Conservation (phyloP, 345 rosid species). For the Dipteronia dyeriana region DNA sequence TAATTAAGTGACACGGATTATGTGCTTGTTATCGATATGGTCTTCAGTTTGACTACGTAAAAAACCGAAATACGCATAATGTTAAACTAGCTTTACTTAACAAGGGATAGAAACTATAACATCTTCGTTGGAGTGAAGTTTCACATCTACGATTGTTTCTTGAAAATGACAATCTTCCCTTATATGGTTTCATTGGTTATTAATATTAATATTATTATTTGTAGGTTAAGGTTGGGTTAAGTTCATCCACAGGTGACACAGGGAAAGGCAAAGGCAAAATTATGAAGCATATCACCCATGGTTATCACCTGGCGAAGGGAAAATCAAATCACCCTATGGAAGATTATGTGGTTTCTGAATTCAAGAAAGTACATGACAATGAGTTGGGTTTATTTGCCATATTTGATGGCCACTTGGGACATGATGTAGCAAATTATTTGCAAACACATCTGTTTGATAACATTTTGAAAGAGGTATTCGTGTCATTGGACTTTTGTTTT, state of each 20-base stretch:
- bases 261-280: slow-evolving; percentile 84
- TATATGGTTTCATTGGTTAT: slow-evolving; percentile 11
- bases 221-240: slow-evolving; percentile 58
- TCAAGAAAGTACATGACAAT: slow-evolving; percentile 45
- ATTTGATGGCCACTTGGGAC: slow-evolving; percentile 89
- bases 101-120: neutral
- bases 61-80: neutral
- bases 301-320: slow-evolving; percentile 74
- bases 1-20: neutral
- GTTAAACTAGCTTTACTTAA: neutral
- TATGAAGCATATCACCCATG: slow-evolving; percentile 61
- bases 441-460: slow-evolving; percentile 69
- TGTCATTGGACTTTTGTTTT: slow-evolving; percentile 9
- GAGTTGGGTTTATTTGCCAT: slow-evolving; percentile 86
- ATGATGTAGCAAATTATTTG: slow-evolving; percentile 75
- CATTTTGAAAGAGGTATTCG: slow-evolving; percentile 67
- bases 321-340: slow-evolving; percentile 85
- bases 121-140: neutral
- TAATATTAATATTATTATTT: neutral
- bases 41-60: neutral
- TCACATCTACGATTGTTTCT: neutral
- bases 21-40: neutral
- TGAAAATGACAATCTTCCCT: neutral
- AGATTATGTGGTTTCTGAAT: slow-evolving; percentile 66
- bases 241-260: slow-evolving; percentile 49